These are phyloP conservation scores for Fusarium sp. DNA, from an alignment of 2,329 filamentous ascomycete species.

Conservation along the genomic window DNA sequence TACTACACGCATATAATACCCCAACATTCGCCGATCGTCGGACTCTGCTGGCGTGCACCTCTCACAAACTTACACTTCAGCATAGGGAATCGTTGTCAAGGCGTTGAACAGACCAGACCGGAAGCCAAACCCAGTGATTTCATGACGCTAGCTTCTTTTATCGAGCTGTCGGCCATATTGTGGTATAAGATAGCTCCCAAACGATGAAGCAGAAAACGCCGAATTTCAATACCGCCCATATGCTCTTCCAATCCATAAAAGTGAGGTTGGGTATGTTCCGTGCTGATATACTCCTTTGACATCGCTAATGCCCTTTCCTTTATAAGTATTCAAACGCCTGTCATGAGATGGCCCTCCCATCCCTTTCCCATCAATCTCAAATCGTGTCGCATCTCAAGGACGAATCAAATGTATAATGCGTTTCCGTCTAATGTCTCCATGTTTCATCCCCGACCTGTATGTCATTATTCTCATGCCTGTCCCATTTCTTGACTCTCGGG, in stretches of 20 bases:
- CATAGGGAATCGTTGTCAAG: neutral
- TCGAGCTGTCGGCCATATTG: constrained; percentile 10
- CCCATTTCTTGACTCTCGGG: constrained; percentile 48
- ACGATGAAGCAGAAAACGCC: constrained; percentile 35
- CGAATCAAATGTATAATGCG: neutral
- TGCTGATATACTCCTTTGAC: constrained; percentile 37
- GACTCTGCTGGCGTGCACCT: neutral
- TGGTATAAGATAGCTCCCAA: constrained; percentile 7
- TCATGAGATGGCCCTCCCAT: constrained; percentile 26
- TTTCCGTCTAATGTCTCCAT: neutral
- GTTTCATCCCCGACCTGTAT: neutral
- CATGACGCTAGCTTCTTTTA: constrained; percentile 14
- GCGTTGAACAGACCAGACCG: constrained; percentile 11
- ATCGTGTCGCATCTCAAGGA: neutral
- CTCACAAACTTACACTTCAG: neutral
- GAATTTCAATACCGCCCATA: constrained; percentile 10
- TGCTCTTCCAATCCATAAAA: constrained; percentile 27
- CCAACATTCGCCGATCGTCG: constrained; percentile 4
- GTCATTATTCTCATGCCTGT: constrained; percentile 42
- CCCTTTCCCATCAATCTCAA: constrained; percentile 4
- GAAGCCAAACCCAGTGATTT: constrained; percentile 19
- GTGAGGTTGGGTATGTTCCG: constrained; percentile 29
- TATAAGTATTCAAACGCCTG: constrained; percentile 36
- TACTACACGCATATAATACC: constrained; percentile 1
- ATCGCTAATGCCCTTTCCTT: constrained; percentile 16